Evolutionary conservation across 345 rosid species (phyloP).

Genomic region (Brassica rapa): DNA sequence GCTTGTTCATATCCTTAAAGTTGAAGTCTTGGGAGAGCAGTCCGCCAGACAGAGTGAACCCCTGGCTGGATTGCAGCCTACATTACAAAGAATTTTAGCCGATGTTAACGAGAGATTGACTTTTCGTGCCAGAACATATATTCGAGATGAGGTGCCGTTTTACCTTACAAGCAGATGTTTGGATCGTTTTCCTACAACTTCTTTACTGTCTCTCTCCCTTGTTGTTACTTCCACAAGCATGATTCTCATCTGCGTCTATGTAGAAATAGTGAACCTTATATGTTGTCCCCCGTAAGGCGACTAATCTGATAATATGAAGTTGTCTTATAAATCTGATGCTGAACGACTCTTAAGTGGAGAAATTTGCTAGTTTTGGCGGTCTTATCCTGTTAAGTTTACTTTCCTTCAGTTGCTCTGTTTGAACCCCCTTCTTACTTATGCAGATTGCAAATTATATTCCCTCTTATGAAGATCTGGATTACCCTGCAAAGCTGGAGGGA

Average conservation of each 20-base stretch:
- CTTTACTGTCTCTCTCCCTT: not conserved
- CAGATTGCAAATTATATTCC: constrained; percentile 92
- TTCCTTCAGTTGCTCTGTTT: constrained; percentile 24
- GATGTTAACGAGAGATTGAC: constrained; percentile 92
- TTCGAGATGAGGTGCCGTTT: constrained; percentile 80
- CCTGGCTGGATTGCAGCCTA: constrained; percentile 84
- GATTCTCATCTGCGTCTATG: constrained; percentile 8
- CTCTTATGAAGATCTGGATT: constrained; percentile 76
- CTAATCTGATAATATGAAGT: constrained; percentile 12
- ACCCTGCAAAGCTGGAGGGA: constrained; percentile 85
- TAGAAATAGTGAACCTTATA: constrained; percentile 25
- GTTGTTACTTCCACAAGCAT: constrained; percentile 8
- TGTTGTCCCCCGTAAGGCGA: constrained; percentile 24
- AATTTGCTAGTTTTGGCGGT: constrained; percentile 10
- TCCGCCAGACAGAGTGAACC: constrained; percentile 71
- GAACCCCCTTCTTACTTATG: constrained; percentile 34
- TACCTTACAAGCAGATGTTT: constrained; percentile 14
- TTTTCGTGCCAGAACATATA: constrained; percentile 95
- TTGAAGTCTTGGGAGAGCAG: constrained; percentile 94
- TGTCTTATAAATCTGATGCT: constrained; percentile 12
- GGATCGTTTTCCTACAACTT: constrained; percentile 14
- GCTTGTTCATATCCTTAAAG: constrained; percentile 89
- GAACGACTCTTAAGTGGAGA: not conserved
- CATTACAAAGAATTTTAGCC: constrained; percentile 85
- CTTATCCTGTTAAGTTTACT: constrained; percentile 7